Evolutionary conservation across 106 monocot genomes (phyloP).

Genomic region (Dendrobium catenatum): DNA sequence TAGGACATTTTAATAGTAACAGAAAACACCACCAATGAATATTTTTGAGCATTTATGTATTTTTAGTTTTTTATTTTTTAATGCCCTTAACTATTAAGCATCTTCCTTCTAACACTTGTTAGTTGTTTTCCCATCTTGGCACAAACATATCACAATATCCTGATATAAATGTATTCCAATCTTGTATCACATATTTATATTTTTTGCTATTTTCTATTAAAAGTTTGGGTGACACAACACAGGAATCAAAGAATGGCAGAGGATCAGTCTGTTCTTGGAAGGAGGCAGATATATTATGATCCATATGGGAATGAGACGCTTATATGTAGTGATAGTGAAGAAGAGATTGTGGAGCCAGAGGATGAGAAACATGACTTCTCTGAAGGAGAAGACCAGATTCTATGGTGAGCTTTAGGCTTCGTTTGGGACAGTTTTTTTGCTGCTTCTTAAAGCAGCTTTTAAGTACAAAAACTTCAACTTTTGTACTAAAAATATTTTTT

Average conservation of each 20-base stretch:
- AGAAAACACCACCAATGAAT: not conserved
- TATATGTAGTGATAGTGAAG: constrained; percentile 93
- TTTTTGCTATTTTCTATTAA: not conserved
- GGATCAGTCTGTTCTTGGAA: constrained; percentile 92
- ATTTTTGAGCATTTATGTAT: not conserved
- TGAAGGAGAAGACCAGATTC: constrained; percentile 81
- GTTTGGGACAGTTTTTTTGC: too few relatives aligned
- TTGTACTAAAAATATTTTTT: too few relatives aligned
- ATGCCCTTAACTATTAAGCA: not conserved
- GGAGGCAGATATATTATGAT: constrained; percentile 94
- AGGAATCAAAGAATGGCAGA: constrained; percentile 98
- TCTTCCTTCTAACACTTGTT: not conserved
- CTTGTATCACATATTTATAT: not conserved
- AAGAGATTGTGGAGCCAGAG: constrained; percentile 71
- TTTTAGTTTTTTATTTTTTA: not conserved
- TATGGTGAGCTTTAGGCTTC: constrained; percentile 44
- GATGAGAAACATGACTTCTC: constrained; percentile 92
- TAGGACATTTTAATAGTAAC: not conserved
- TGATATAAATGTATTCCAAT: not conserved
- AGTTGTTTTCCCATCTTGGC: not conserved
- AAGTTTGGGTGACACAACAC: constrained; percentile 18
- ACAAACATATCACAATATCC: not conserved
- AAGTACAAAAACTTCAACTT: too few relatives aligned
- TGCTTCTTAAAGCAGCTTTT: too few relatives aligned
- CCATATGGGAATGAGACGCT: constrained; percentile 77